Evolutionary conservation across 371 early-diverging fungal genomes (phyloP).

Genomic region (Vairimorpha apis): DNA sequence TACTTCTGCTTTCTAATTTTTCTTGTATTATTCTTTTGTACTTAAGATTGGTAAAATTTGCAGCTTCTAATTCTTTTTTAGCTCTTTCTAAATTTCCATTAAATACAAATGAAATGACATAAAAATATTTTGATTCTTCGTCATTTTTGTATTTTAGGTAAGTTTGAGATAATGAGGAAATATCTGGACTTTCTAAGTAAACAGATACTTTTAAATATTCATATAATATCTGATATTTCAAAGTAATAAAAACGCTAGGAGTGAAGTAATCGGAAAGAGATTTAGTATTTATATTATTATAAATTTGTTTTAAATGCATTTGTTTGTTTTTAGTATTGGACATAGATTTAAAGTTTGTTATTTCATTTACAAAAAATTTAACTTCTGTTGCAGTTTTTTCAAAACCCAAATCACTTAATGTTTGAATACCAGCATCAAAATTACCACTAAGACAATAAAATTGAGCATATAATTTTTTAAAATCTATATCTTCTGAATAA

Average conservation of each 20-base stretch:
- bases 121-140: conserved; percentile 18
- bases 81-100: conserved; percentile 9
- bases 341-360: not conserved
- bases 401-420: not conserved
- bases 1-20: conserved; percentile 29
- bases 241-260: conserved; percentile 11
- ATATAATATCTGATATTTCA: conserved; percentile 14
- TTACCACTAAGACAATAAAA: conserved; percentile 11
- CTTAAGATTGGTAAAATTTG: not conserved
- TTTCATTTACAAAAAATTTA: not conserved
- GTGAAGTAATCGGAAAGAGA: conserved; percentile 14
- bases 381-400: not conserved
- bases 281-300: not conserved
- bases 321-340: not conserved
- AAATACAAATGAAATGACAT: not conserved
- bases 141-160: conserved; percentile 5
- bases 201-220: conserved; percentile 9
- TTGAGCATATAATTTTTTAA: not conserved
- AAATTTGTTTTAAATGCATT: not conserved
- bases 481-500: conserved; percentile 8
- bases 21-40: conserved; percentile 6
- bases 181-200: not conserved
- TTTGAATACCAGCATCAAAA: not conserved
- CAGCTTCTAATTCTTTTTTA: not conserved
- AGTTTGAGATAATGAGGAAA: not conserved